phyloP scores from a whole-genome alignment of 805 yeast species.

The Metschnikowia aberdeeniae region DNA sequence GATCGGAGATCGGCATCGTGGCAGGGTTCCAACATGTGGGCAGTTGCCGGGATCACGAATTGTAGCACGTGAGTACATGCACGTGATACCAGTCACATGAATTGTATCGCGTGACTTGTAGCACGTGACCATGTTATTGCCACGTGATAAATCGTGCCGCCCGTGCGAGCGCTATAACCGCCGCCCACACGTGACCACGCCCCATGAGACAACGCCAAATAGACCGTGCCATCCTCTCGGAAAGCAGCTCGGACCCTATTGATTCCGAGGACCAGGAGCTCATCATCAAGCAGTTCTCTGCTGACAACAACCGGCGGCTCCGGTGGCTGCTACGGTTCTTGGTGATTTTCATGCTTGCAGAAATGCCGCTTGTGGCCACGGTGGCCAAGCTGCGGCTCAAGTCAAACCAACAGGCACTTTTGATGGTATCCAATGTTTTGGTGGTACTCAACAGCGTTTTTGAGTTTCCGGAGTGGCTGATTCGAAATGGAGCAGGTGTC shows the following conservation, averaged over 20 bases:
- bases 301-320: constrained; percentile 13
- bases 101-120: no score
- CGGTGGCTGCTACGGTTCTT: constrained; percentile 10
- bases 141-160: no score
- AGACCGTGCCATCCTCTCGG: constrained; percentile 21
- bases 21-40: no score
- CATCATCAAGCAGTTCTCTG: constrained; percentile 15
- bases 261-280: constrained; percentile 24
- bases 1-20: no score
- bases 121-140: no score
- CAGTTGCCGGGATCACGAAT: no score
- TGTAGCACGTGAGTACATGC: no score
- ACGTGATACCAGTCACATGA: no score
- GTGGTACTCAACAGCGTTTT: constrained; percentile 11
- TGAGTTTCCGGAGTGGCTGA: constrained; percentile 9
- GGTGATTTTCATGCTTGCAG: constrained; percentile 12
- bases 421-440: constrained; percentile 10
- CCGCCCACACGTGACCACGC: neutral
- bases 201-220: constrained; percentile 17
- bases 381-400: constrained; percentile 6
- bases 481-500: neutral
- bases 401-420: constrained; percentile 5
- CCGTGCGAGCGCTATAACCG: neutral
- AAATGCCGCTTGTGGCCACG: constrained; percentile 17
- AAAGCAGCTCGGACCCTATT: constrained; percentile 11